Evolutionary conservation across 116 monocot species (phyloP).

Genomic region (Posidonia oceanica): DNA sequence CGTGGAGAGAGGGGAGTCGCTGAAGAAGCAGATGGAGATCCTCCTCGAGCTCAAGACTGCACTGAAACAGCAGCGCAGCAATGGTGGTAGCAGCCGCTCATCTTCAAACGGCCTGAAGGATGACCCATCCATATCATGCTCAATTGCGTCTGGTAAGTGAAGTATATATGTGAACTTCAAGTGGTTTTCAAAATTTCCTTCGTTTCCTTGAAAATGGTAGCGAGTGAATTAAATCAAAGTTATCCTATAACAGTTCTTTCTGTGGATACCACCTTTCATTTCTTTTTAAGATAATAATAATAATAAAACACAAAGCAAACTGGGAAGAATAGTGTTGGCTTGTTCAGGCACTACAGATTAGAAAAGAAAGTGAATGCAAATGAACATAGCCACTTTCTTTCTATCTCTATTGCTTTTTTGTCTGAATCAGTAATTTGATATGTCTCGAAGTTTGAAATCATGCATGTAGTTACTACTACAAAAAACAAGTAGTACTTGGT

Average conservation of each 20-base stretch:
- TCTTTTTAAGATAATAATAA: not conserved
- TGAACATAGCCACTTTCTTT: not conserved
- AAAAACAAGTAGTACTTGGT: too few relatives aligned
- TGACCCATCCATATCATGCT: slow-evolving; percentile 54
- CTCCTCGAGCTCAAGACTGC: slow-evolving; percentile 62
- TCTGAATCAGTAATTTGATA: not conserved
- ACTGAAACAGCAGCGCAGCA: slow-evolving; percentile 27
- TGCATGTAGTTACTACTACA: too few relatives aligned
- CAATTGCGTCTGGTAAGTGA: slow-evolving; percentile 45
- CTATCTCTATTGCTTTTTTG: not conserved
- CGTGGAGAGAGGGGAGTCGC: slow-evolving; percentile 62
- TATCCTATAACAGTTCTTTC: too few relatives aligned
- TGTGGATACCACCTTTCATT: not conserved
- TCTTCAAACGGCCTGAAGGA: slow-evolving; percentile 27
- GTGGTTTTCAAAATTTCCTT: too few relatives aligned
- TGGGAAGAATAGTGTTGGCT: too few relatives aligned
- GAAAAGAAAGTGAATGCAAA: too few relatives aligned
- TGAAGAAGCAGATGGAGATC: slow-evolving; percentile 86
- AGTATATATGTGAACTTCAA: not conserved
- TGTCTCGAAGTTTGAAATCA: too few relatives aligned
- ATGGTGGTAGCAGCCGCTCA: slow-evolving; percentile 1
- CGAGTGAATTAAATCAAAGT: too few relatives aligned
- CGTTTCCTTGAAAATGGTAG: too few relatives aligned
- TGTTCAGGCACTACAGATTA: too few relatives aligned
- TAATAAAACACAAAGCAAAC: too few relatives aligned